Evolutionary conservation across 2,329 filamentous ascomycete genomes (phyloP).

Genomic region (Epichloe typhina): DNA sequence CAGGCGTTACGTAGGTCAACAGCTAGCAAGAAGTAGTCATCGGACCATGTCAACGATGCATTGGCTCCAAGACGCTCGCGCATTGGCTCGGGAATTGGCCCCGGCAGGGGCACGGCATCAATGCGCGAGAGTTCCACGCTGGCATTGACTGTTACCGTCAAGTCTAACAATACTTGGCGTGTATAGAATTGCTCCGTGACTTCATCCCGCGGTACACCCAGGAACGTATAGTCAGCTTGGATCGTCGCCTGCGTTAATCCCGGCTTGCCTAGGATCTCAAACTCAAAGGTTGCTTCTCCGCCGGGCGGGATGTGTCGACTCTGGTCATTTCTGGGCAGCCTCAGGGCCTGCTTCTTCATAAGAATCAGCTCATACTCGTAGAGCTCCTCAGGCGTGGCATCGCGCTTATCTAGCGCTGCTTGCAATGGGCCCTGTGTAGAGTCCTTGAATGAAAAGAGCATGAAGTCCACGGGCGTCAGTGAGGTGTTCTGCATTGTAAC

Average conservation of each 20-base stretch:
- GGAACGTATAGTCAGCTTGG: conserved; percentile 73
- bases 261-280: conserved; percentile 77
- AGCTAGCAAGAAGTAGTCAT: conserved; percentile 60
- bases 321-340: conserved; percentile 37
- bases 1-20: conserved; percentile 83
- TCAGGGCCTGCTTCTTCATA: conserved; percentile 57
- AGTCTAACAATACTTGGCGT: conserved; percentile 63
- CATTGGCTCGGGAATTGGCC: conserved; percentile 46
- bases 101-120: conserved; percentile 65
- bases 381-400: conserved; percentile 63
- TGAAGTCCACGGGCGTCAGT: conserved; percentile 62
- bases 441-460: conserved; percentile 82
- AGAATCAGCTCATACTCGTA: conserved; percentile 79
- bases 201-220: conserved; percentile 58
- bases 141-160: conserved; percentile 84
- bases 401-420: conserved; percentile 59
- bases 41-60: conserved; percentile 31
- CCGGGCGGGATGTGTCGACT: conserved; percentile 52
- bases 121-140: conserved; percentile 72
- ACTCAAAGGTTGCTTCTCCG: conserved; percentile 56
- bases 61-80: conserved; percentile 36
- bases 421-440: conserved; percentile 71
- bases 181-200: conserved; percentile 68
- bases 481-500: conserved; percentile 74
- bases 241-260: conserved; percentile 68